Base-by-base conservation (phyloP, 2,329 filamentous ascomycete species). In the Phialophora macrospora region DNA sequence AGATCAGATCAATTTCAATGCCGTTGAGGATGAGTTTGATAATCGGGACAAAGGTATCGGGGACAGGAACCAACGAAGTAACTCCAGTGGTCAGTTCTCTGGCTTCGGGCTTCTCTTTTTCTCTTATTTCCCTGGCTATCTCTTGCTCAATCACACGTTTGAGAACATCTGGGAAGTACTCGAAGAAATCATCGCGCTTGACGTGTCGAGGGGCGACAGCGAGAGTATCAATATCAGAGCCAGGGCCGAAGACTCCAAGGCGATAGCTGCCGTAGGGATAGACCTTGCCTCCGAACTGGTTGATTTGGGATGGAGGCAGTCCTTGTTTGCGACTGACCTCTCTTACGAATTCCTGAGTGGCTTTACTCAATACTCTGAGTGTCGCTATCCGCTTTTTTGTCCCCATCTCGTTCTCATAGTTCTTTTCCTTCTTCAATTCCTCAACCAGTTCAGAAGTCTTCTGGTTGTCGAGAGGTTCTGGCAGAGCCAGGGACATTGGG, bases 261-360 rank as follows among this genome's bases (percentile, higher is more conserved):
- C 93, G 90, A 78, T 94, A 99, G 79, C 95, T 98, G 70, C 95
- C 95, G 77, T 95, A 99, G 0, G 94, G 96, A 77, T 96, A 97
- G 71, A 99, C 88, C 80, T 94, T 95, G 70, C 93, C 95, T 60
- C 93, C 91, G 5, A 93, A 91, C 74, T 90, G 89, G 72, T 93
- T 91, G 54, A 95, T 86, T 54, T 95, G 86, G 34, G 88, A 87
- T 51, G 91, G 86, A 54, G 93, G 90, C 58, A 94, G 83, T 58
- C 84, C 88, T 77, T 90, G 93, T 74, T 87, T 84, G 70, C 84
- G 84, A 70, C 92, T 91, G 9, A 97, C 93, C 69, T 87, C 85
- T 76, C 89, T 89, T 63, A 99, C 91, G 73, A 99, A 97, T 72
- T 94, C 92, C 75, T 93, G 84, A 67, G 92, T 90, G 62, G 97